These are phyloP conservation scores for Brassica balearica DNA, from an alignment of 441 rosid species.

Conservation along the genomic window DNA sequence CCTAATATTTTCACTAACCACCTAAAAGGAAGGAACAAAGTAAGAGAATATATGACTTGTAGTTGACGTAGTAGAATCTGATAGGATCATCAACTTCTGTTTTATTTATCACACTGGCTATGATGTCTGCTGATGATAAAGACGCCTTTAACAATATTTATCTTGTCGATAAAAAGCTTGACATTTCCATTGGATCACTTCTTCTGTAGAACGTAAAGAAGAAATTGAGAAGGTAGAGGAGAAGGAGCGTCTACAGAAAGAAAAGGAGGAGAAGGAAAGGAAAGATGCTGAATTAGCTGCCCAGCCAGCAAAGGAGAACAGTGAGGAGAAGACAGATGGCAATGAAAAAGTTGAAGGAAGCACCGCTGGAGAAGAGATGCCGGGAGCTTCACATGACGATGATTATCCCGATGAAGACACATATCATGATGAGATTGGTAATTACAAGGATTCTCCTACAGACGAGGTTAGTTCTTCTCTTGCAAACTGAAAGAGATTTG, in stretches of 20 bases:
- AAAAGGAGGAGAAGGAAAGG: slow-evolving; percentile 77
- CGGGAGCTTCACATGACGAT: slow-evolving; percentile 45
- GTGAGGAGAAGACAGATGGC: slow-evolving; percentile 49
- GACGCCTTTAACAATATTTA: neutral
- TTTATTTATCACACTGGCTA: neutral
- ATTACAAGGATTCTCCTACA: slow-evolving; percentile 55
- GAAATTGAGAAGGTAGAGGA: slow-evolving; percentile 92
- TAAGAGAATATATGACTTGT: neutral
- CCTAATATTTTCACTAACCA: neutral
- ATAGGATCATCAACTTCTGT: slow-evolving; percentile 11
- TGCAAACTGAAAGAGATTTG: slow-evolving; percentile 10
- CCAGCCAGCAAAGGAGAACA: slow-evolving; percentile 45
- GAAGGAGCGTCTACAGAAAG: slow-evolving; percentile 78
- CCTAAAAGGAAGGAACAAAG: neutral
- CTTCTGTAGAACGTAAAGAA: slow-evolving; percentile 77
- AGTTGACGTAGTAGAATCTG: slow-evolving; percentile 5
- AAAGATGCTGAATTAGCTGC: slow-evolving; percentile 74
- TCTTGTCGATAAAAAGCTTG: slow-evolving; percentile 2
- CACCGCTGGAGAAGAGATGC: slow-evolving; percentile 46
- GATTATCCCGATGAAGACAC: slow-evolving; percentile 46
- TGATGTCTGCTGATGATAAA: neutral
- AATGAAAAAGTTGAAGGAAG: slow-evolving; percentile 48
- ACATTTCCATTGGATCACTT: slow-evolving; percentile 21
- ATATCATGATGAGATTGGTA: slow-evolving; percentile 58
- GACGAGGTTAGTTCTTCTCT: slow-evolving; percentile 60